Base-by-base conservation (phyloP, 2,329 filamentous ascomycete species). In the Sarocladiaceae sp. region DNA sequence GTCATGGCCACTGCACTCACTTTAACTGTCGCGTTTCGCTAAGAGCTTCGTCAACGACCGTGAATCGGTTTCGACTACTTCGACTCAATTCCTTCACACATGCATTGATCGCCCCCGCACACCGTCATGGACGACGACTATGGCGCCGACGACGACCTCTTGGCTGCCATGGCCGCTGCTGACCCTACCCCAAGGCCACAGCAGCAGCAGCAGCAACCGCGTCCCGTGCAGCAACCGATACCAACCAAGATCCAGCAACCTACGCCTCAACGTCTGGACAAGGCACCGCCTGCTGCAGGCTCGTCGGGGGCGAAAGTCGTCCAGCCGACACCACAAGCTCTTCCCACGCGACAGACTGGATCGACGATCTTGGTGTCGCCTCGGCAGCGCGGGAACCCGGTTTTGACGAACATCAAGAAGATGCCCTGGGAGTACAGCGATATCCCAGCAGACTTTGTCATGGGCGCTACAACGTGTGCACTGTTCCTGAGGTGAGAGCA, bases 341-440 rank as follows among this genome's bases (percentile, higher is more conserved):
- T 95, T 3, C 77, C 87, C 1, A 76, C 79, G 49, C 69, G 70
- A 39, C 70, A 70, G 6, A 23, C 40, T 13, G 83, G 85, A 3
- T 88, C 86, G 13, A 80, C 85, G 4, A 95, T 97, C 52, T 75
- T 95, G 16, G 90, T 97, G 23, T 96, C 90, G 27, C 84, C 88
- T 13, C 82, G 90, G 32, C 90, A 98, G 63, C 94, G 95, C 64
- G 93, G 91, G 49, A 98, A 98, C 56, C 93, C 93, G 0, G 85
- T 97, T 41, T 70, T 98, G 23, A 85, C 87, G 44, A 80, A 83
- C 63, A 78, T 98, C 55, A 83, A 84, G 48, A 82, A 85, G 1
- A 74, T 94, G 47, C 79, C 89, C 1, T 98, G 93, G 93, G 93
- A 98, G 65, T 97, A 95, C 64, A 90, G 88, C 49, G 91, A 97